Evolutionary conservation across 2,329 filamentous ascomycete genomes (phyloP).

Genomic region (Aspergillus hiratsukae): DNA sequence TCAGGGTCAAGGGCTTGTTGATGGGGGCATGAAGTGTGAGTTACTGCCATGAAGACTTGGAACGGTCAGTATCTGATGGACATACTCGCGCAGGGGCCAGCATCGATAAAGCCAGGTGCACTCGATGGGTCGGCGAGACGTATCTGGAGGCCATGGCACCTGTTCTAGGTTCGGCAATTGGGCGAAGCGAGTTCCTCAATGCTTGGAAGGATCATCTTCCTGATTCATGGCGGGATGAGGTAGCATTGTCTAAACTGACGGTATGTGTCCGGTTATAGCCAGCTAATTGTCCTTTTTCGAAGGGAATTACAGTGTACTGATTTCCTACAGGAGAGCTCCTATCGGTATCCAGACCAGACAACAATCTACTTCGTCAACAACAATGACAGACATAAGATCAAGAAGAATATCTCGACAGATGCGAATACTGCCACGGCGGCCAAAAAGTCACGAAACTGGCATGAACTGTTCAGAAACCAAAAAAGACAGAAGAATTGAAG

Average conservation of each 20-base stretch:
- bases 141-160: constrained; percentile 38
- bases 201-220: constrained; percentile 42
- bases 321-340: constrained; percentile 25
- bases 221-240: constrained; percentile 39
- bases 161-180: constrained; percentile 24
- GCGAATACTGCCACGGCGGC: constrained; percentile 21
- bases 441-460: constrained; percentile 40
- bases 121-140: constrained; percentile 37
- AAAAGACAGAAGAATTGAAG: constrained; percentile 28
- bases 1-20: constrained; percentile 13
- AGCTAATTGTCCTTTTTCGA: not conserved
- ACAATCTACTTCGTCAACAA: constrained; percentile 33
- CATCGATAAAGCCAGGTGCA: constrained; percentile 32
- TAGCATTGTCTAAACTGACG: constrained; percentile 28
- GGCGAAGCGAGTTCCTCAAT: constrained; percentile 31
- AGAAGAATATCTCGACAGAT: constrained; percentile 21
- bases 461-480: constrained; percentile 39
- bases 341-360: constrained; percentile 32
- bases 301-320: constrained; percentile 1
- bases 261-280: constrained; percentile 16
- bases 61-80: not conserved
- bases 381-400: constrained; percentile 25
- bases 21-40: constrained; percentile 35
- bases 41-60: constrained; percentile 1
- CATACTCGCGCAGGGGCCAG: constrained; percentile 32